Conservation (phyloP, 176 grass and related monocot species). For the Avena sativa region DNA sequence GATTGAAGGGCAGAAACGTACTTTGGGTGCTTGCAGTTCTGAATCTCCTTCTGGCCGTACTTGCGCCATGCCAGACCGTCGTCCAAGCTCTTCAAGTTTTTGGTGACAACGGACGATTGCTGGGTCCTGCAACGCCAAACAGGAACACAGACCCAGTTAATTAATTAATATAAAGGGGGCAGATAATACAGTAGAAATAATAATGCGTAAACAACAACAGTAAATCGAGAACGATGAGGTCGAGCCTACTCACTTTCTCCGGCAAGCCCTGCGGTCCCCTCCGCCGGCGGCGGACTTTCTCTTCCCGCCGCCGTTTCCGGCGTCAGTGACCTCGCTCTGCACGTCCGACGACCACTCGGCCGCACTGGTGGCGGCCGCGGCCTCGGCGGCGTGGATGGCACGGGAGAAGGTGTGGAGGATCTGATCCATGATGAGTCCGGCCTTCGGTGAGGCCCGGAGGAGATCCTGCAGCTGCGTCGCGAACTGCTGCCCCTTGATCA, state of each 20-base stretch:
- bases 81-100: constrained; percentile 40
- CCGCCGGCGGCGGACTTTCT: constrained; percentile 43
- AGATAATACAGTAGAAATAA: too few species aligned
- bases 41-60: constrained; percentile 89
- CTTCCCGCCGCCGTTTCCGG: constrained; percentile 45
- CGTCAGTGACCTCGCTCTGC: constrained; percentile 54
- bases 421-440: constrained; percentile 44
- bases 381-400: constrained; percentile 41
- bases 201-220: neutral
- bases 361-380: neutral
- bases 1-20: constrained; percentile 22
- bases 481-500: constrained; percentile 51
- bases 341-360: constrained; percentile 33
- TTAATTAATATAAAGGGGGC: neutral
- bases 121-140: constrained; percentile 34
- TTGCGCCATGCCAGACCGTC: constrained; percentile 85
- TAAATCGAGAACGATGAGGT: neutral
- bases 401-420: constrained; percentile 61
- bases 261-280: constrained; percentile 25
- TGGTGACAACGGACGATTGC: constrained; percentile 5
- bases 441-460: constrained; percentile 40
- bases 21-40: constrained; percentile 74
- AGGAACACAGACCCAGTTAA: neutral
- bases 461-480: constrained; percentile 45
- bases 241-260: constrained; percentile 53